Evolutionary conservation across 345 rosid species (phyloP), one percentile per base, ranked within the genome.

Genomic region (Kernera saxatilis): DNA sequence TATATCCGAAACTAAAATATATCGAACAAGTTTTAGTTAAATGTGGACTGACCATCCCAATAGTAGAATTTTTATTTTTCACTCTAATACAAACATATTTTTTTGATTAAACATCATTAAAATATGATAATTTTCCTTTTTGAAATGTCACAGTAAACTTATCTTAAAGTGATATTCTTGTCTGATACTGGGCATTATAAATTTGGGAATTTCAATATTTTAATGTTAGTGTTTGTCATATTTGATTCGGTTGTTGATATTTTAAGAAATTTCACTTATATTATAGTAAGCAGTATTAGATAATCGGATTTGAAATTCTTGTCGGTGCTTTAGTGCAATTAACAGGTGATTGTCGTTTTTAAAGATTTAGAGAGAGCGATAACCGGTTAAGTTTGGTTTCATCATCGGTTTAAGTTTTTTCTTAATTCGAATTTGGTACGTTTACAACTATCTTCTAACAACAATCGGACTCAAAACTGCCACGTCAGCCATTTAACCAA

Each of bases 381-480:
- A 52, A 52, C 15, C 41, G 70, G 54, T 15, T 62, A 21, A 7
- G 4, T 62, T 62, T 62, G 76, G 76, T 62, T 71, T 39, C 12
- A 19, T 27, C 52, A 19, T 19, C 61, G 68, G 43, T 71, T 50
- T 29, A 14, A 3, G 12, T 2, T 51, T 19, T 51, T 45, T 33
- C 29, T 48, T 11, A 21, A 51, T 37, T 13, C 48, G 17, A 54
- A 53, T 63, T 45, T 19, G 29, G 55, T 63, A n/a, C 50, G 13
- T 57, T 22, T 35, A 19, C 29, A 8, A 54, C 15, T 44, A 1
- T 41, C 2, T 13, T 39, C 7, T n/a, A n/a, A n/a, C n/a, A n/a
- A 4, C 41, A 39, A 18, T 45, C 5, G 23, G 12, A 15, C 3
- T 36, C 40, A 10, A 35, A 35, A 35, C 39, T 2, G 14, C 14